These are phyloP conservation scores for Besnoitia besnoiti DNA, from an alignment of 169 alveolate species.

Conservation along the genomic window DNA sequence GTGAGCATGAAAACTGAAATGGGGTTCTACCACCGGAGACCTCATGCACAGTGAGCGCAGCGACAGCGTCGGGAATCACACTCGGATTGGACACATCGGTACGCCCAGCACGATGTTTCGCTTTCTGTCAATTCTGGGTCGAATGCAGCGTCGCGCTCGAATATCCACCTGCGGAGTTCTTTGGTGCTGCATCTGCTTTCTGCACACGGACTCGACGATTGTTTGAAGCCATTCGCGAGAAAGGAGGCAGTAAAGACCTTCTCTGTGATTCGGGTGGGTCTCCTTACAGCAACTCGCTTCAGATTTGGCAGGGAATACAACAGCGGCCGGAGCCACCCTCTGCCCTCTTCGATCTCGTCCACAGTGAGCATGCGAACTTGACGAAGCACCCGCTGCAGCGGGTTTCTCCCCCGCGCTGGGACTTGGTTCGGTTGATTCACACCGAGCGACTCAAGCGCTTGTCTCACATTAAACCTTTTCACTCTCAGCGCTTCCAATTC, in stretches of 20 bases:
- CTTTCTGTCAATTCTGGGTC: background rate
- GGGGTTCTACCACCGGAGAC: too few species aligned
- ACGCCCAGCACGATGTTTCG: too few species aligned
- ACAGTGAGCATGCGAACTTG: background rate
- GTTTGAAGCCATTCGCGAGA: background rate
- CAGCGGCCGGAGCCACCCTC: background rate
- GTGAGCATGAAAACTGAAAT: too few species aligned
- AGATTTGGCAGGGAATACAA: background rate
- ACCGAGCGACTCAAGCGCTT: background rate
- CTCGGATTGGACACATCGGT: too few species aligned
- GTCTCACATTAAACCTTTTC: background rate
- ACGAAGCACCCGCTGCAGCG: background rate
- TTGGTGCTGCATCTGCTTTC: background rate
- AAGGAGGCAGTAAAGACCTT: background rate
- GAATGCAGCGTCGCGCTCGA: background rate
- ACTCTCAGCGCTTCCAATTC: background rate
- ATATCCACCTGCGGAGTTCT: background rate
- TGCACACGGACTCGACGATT: background rate
- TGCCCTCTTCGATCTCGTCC: conserved; percentile 13
- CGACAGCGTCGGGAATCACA: too few species aligned
- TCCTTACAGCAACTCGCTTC: background rate
- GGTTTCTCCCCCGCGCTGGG: background rate
- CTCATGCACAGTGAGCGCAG: too few species aligned
- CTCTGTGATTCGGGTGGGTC: conserved; percentile 19
- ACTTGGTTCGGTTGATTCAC: background rate